Evolutionary conservation across 2,329 filamentous ascomycete genomes (phyloP).

Genomic region (Pseudonectria buxi): DNA sequence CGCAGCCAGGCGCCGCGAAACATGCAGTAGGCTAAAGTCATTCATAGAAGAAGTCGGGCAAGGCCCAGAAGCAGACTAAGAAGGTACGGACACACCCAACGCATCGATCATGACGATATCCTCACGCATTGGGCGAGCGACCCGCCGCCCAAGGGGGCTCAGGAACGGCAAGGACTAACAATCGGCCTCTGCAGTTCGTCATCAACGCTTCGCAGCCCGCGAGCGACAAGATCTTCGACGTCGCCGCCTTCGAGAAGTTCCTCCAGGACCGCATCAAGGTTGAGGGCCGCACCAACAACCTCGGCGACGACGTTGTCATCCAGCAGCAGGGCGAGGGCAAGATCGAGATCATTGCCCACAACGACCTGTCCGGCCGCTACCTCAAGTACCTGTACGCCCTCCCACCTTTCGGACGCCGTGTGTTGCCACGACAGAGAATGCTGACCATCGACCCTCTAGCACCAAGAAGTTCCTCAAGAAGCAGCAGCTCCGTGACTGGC

Average conservation of each 20-base stretch:
- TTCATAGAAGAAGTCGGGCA: conserved; percentile 59
- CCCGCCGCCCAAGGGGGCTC: conserved; percentile 1
- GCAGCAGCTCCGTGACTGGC: conserved; percentile 99
- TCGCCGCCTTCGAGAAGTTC: conserved; percentile 99
- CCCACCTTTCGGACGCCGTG: background rate
- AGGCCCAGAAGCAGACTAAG: conserved; percentile 76
- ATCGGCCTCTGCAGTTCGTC: conserved; percentile 63
- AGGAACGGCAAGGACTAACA: background rate
- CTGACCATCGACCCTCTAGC: conserved; percentile 37
- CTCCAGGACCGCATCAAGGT: conserved; percentile 99
- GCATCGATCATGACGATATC: conserved; percentile 1
- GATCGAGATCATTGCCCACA: conserved; percentile 96
- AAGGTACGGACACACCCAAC: conserved; percentile 51
- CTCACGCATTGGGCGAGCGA: background rate
- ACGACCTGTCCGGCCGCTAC: conserved; percentile 97
- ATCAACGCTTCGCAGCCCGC: conserved; percentile 99
- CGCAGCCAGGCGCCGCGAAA: conserved; percentile 14
- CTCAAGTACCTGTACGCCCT: conserved; percentile 91
- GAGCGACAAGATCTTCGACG: conserved; percentile 99
- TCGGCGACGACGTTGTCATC: conserved; percentile 88
- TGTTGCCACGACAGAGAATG: no score
- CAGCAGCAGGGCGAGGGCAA: conserved; percentile 90
- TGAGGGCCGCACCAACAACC: conserved; percentile 95
- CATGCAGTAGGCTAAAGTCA: conserved; percentile 94
- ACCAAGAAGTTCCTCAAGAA: conserved; percentile 99